These are phyloP conservation scores for Macrophomina tecta DNA, from an alignment of 2,329 filamentous ascomycete species.

Conservation along the genomic window DNA sequence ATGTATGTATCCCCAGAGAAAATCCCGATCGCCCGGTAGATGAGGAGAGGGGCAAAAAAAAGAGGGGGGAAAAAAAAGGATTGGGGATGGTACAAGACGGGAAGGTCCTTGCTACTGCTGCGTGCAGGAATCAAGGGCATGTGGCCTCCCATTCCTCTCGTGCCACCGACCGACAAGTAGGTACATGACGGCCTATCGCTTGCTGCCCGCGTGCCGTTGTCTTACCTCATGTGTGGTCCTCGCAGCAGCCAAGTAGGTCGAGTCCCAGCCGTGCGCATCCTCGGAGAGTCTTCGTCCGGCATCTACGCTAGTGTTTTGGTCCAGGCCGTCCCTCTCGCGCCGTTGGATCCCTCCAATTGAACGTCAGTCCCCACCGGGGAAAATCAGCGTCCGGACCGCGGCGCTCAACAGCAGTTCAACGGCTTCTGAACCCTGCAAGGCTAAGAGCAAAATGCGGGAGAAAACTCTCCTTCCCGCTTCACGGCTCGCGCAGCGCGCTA, in stretches of 20 bases:
- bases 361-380: background rate
- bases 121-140: background rate
- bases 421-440: background rate
- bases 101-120: background rate
- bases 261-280: background rate
- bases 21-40: constrained; percentile 4
- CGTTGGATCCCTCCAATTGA: background rate
- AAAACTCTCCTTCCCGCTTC: background rate
- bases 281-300: background rate
- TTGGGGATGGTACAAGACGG: background rate
- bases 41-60: background rate
- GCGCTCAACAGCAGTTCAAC: background rate
- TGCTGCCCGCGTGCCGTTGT: background rate
- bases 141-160: background rate
- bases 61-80: background rate
- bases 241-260: constrained; percentile 2
- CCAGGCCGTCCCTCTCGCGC: background rate
- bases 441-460: background rate
- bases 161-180: background rate
- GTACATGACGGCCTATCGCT: background rate
- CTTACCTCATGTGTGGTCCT: constrained; percentile 22
- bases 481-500: background rate
- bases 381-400: background rate
- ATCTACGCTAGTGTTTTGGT: background rate
- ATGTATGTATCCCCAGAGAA: background rate